Percentiles rank a stretch among this genome's conserved stretches.
Conservation (phyloP, 1,139 yeast species). For the Hyphopichia wangnamkhiaoensis region DNA sequence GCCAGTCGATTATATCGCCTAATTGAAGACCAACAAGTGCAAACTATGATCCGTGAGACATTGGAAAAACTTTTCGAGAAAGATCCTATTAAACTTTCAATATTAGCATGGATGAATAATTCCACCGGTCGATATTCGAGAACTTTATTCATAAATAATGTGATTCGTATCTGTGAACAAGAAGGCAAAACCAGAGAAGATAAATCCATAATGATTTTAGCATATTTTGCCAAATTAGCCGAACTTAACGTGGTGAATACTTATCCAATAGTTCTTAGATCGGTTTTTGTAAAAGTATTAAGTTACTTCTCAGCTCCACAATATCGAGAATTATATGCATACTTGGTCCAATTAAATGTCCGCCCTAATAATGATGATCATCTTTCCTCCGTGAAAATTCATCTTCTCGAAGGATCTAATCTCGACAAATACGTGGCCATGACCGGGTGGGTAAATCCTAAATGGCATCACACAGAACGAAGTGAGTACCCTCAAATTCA, state of each 20-base stretch:
- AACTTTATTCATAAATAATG: neutral
- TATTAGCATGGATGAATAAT: constrained; percentile 27
- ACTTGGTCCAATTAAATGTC: constrained; percentile 35
- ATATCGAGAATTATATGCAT: constrained; percentile 30
- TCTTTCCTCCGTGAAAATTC: constrained; percentile 22
- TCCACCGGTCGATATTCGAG: constrained; percentile 16
- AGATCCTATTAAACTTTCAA: constrained; percentile 29
- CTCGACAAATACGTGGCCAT: constrained; percentile 34
- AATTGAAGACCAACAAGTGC: constrained; percentile 18
- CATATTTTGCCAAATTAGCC: constrained; percentile 24
- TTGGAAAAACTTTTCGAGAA: constrained; percentile 14
- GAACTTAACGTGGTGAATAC: constrained; percentile 25
- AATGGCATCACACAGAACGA: constrained; percentile 37
- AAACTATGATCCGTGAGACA: constrained; percentile 13
- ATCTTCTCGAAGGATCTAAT: constrained; percentile 29
- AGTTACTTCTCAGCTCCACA: constrained; percentile 19
- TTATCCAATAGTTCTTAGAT: constrained; percentile 22
- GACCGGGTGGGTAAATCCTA: constrained; percentile 39
- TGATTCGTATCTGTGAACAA: neutral
- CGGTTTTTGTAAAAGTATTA: constrained; percentile 22
- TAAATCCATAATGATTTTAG: constrained; percentile 22
- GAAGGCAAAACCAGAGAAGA: constrained; percentile 13
- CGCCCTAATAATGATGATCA: constrained; percentile 20
- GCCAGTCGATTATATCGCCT: constrained; percentile 22
- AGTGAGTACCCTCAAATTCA: constrained; percentile 19